These are phyloP conservation scores for Esteya vermicola DNA, from an alignment of 2,329 filamentous ascomycete species.

Conservation along the genomic window DNA sequence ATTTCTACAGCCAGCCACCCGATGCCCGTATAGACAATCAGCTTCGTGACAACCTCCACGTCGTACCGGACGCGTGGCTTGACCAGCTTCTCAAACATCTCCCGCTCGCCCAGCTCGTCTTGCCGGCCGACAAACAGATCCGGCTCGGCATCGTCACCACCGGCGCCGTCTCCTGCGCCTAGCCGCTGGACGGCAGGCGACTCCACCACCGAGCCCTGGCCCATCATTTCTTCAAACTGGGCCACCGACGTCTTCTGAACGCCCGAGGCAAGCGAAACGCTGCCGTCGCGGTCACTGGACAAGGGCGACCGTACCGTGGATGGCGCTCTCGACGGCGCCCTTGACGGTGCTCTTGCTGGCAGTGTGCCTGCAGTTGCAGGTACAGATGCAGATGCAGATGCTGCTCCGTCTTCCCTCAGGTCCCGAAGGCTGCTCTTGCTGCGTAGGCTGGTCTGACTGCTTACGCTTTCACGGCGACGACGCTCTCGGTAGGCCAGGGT, in stretches of 20 bases:
- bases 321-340: too few relatives aligned
- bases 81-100: conserved; percentile 73
- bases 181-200: conserved; percentile 9
- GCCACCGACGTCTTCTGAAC: conserved; percentile 35
- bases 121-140: conserved; percentile 25
- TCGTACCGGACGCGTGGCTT: conserved; percentile 88
- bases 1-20: conserved; percentile 65
- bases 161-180: not conserved
- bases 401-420: too few relatives aligned
- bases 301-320: conserved; percentile 1
- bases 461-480: conserved; percentile 37
- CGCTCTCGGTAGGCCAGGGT: conserved; percentile 78
- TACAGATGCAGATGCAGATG: too few relatives aligned
- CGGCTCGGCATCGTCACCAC: conserved; percentile 15
- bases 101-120: conserved; percentile 48
- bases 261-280: conserved; percentile 26
- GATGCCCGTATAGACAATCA: conserved; percentile 92
- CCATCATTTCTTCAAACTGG: conserved; percentile 63
- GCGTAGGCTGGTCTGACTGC: conserved; percentile 33
- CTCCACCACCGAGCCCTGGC: conserved; percentile 39
- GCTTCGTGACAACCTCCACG: conserved; percentile 94
- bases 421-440: conserved; percentile 29
- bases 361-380: too few relatives aligned
- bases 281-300: conserved; percentile 19
- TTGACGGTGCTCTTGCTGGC: too few relatives aligned